Evolutionary conservation across 2,329 filamentous ascomycete species (phyloP), one percentile per base, ranked within the genome.

Genomic region (Ophiostoma angusticollis): DNA sequence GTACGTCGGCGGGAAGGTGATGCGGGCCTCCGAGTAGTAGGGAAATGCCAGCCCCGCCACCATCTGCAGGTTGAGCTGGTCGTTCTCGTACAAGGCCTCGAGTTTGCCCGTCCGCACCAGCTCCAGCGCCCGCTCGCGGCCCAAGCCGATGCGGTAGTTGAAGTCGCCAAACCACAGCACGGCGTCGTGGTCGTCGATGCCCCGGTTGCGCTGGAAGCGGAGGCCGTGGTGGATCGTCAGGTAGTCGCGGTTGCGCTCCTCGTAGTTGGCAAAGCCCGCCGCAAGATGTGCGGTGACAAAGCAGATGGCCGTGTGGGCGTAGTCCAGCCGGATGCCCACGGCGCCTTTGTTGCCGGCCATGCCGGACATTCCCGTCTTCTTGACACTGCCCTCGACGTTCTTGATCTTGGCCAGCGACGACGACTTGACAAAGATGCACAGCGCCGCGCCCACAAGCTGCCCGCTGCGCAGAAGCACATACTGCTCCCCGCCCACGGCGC

Each of bases 271-370:
- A 58, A 96, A 96, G 0, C 91, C 91, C 41, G 91, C 91, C 22
- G 91, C 91, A 55, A 98, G 64, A 72, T 98, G 91, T 16, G 91
- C 91, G 17, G 91, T 98, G 19, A 98, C 84, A 46, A 98, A 89
- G 58, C 91, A 96, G 21, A 98, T 74, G 2, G 82, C 83, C 2
- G 89, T 96, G 53, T 83, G 93, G 21, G 84, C 87, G 53, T 85
- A 95, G 46, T 96, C 89, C 59, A 98, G 83, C 5, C 91, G 80
- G 50, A 98, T 95, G 2, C 87, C 91, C 35, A 95, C 93, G 1
- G 91, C 91, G 14, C 91, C 91, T 62, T 98, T 98, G 63, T 98
- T 98, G 17, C 91, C 91, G 21, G 87, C 89, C 70, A 98, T 94
- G 6, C 91, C 91, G 18, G 87, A 95, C 69, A 98, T 78, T 4